Conservation (phyloP, 2,329 filamentous ascomycete species). For the Claviceps fusiformis region DNA sequence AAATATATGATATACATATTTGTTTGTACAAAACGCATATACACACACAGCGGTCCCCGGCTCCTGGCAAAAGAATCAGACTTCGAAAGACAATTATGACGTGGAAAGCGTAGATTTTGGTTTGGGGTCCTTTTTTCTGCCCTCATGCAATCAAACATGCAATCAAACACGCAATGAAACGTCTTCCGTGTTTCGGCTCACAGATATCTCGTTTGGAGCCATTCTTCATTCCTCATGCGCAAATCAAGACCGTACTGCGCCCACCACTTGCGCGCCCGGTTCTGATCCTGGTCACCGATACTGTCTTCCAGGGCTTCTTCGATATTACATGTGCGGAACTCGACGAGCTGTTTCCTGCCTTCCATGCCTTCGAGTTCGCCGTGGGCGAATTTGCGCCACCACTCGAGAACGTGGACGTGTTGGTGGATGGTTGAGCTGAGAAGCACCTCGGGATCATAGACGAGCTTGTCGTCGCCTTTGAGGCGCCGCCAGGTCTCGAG, state of each 20-base stretch:
- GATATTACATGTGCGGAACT: slow-evolving; percentile 91
- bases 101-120: too few species aligned
- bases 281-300: slow-evolving; percentile 47
- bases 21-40: too few species aligned
- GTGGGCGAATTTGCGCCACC: slow-evolving; percentile 67
- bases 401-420: slow-evolving; percentile 72
- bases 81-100: too few species aligned
- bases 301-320: slow-evolving; percentile 90
- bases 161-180: too few species aligned
- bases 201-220: slow-evolving; percentile 66
- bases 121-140: too few species aligned
- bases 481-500: slow-evolving; percentile 67
- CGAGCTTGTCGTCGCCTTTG: slow-evolving; percentile 51
- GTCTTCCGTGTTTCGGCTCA: background rate
- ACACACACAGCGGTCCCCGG: too few species aligned
- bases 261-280: slow-evolving; percentile 76
- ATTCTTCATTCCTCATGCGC: slow-evolving; percentile 71
- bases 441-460: slow-evolving; percentile 72
- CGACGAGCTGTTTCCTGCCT: slow-evolving; percentile 52
- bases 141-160: too few species aligned
- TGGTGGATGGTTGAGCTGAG: slow-evolving; percentile 80
- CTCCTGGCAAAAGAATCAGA: too few species aligned
- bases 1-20: too few species aligned
- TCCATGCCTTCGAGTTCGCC: slow-evolving; percentile 40
- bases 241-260: slow-evolving; percentile 69